Conservation (phyloP, 2,329 filamentous ascomycete genomes). For the Emmonsiellopsis sp. region DNA sequence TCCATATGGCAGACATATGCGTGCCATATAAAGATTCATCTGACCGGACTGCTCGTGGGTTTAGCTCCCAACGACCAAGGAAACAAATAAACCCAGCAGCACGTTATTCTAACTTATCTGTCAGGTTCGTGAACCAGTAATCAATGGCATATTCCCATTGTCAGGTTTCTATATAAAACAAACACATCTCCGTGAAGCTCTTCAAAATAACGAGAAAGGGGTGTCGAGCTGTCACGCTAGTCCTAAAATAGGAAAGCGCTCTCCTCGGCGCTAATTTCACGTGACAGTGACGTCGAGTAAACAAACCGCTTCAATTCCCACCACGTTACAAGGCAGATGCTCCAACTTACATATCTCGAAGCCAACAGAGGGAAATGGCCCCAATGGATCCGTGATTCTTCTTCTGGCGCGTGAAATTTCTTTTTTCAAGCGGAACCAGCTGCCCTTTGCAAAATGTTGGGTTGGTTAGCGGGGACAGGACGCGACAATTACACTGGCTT, state of each 20-base stretch:
- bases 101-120: no score
- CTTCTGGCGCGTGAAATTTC: conserved; percentile 18
- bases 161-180: no score
- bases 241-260: background rate
- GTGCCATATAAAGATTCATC: no score
- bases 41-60: no score
- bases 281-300: conserved; percentile 3
- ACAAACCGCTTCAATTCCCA: conserved; percentile 13
- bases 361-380: conserved; percentile 25
- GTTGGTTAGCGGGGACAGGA: conserved; percentile 24
- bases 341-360: background rate
- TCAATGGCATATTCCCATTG: no score
- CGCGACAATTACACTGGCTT: conserved; percentile 20
- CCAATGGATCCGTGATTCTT: background rate
- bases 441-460: conserved; percentile 20
- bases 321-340: conserved; percentile 6
- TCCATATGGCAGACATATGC: background rate
- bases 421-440: conserved; percentile 7
- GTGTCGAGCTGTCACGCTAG: background rate
- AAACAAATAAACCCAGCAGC: no score
- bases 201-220: background rate
- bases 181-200: background rate
- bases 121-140: no score
- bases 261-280: background rate
- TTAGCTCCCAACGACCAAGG: no score